Conservation (phyloP, 768 basidiomycete species). For the Psilocybe cubensis region DNA sequence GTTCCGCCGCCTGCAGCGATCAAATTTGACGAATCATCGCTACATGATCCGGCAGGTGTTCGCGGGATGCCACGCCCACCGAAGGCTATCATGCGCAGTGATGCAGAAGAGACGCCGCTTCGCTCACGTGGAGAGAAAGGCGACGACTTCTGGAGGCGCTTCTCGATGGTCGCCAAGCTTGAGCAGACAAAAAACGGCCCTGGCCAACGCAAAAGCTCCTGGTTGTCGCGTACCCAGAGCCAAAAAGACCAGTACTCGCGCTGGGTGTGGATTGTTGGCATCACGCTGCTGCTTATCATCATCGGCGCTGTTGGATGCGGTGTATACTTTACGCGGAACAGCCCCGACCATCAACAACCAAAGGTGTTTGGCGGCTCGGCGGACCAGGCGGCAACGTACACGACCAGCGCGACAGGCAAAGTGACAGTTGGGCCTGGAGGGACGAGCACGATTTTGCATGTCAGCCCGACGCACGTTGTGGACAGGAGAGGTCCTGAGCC, state of each 20-base stretch:
- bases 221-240: constrained; percentile 67
- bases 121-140: constrained; percentile 73
- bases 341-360: constrained; percentile 53
- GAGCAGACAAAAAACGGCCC: constrained; percentile 51
- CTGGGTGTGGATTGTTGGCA: constrained; percentile 74
- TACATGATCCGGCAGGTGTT: constrained; percentile 5
- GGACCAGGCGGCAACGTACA: constrained; percentile 22
- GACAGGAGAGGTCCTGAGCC: constrained; percentile 30
- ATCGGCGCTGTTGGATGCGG: constrained; percentile 63
- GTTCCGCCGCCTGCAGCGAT: not conserved
- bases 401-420: constrained; percentile 44
- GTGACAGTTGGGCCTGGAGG: constrained; percentile 25
- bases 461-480: constrained; percentile 67
- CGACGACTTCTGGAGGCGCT: constrained; percentile 87
- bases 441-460: constrained; percentile 39
- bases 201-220: constrained; percentile 52
- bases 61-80: not conserved
- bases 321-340: constrained; percentile 58
- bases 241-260: constrained; percentile 56
- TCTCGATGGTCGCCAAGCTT: constrained; percentile 81
- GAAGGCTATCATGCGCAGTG: constrained; percentile 5
- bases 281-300: constrained; percentile 56
- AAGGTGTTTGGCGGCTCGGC: constrained; percentile 64
- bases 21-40: not conserved
- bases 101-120: constrained; percentile 59